Base-by-base conservation (phyloP, 139 green algal genomes). In the Raphidocelis subcapitata region DNA sequence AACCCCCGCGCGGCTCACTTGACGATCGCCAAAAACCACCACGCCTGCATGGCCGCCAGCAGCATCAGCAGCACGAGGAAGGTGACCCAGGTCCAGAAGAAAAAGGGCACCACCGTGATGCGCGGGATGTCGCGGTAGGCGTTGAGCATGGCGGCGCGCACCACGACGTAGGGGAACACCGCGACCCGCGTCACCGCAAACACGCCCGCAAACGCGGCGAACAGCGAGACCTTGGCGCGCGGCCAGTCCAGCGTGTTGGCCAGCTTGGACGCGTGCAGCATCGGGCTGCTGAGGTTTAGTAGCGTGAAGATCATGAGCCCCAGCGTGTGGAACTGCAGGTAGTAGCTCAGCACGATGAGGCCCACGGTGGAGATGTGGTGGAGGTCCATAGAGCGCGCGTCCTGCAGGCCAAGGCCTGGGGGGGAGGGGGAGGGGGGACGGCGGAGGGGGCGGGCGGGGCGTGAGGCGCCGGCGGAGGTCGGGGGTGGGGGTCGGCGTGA, bases 191-290 rank as follows among this genome's bases (percentile, higher is more conserved):
- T 73, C 23, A 71, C 31, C 2, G 67, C 59, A 61, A 76, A 84
- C 21, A 72, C 56, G 0, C 44, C 46, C 0, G 66, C 57, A 68
- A 84, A 84, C n/a, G 62, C 29, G 20, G 29, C 64, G 44, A 79
- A 79, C 36, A 69, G 23, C 62, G 12, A 29, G 23, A 69, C 62
- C 62, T 23, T 54, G 16, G 33, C 35, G 3, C 8, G 62, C 62
- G 12, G 20, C 20, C 60, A 41, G 31, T 49, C 73, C 20, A 75
- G 8, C 3, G 3, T 28, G 55, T 73, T 75, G 1, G 69, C 73
- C 1, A 66, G 60, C 59, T 84, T 84, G n/a, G 79, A 81, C 23
- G 72, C 20, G 37, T 84, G 79, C 41, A 84, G 59, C 47, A 81
- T 37, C 21, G 79, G 79, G 18, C 36, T 81, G 69, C 68, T 79